phyloP scores from a whole-genome alignment of 371 early-diverging fungal species.

The Haplosporangium sp. region DNA sequence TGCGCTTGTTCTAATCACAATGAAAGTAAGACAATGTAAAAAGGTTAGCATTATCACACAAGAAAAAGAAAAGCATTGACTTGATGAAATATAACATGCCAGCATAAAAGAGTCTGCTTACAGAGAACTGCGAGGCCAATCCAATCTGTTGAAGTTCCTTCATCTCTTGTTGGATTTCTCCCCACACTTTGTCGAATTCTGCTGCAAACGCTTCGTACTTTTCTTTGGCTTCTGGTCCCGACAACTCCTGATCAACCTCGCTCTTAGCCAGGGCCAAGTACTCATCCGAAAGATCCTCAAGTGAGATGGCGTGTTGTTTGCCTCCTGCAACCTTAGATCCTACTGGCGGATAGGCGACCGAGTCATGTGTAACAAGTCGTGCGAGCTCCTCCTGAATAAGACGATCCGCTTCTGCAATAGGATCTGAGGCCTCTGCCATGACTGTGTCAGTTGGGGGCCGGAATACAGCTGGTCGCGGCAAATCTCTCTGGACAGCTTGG shows the following conservation, averaged over 20 bases:
- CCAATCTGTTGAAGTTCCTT: constrained; percentile 30
- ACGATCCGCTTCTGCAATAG: constrained; percentile 48
- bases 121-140: constrained; percentile 37
- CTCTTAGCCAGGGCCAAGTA: constrained; percentile 55
- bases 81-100: background rate
- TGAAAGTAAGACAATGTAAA: background rate
- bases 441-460: constrained; percentile 25
- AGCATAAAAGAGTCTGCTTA: constrained; percentile 12
- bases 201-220: constrained; percentile 54
- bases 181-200: constrained; percentile 54
- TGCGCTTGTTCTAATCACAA: constrained; percentile 65
- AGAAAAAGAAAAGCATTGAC: background rate
- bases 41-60: background rate
- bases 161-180: constrained; percentile 34
- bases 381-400: constrained; percentile 50
- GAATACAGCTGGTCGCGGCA: constrained; percentile 79
- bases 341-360: constrained; percentile 74
- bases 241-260: constrained; percentile 45
- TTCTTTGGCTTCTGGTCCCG: constrained; percentile 40
- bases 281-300: constrained; percentile 63
- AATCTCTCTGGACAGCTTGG: constrained; percentile 75
- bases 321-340: constrained; percentile 68
- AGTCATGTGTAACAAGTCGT: constrained; percentile 73
- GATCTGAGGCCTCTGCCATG: constrained; percentile 30
- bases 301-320: constrained; percentile 46